Base-by-base conservation (phyloP, 495 filamentous ascomycete species). In the Aspergillus heteromorphus region DNA sequence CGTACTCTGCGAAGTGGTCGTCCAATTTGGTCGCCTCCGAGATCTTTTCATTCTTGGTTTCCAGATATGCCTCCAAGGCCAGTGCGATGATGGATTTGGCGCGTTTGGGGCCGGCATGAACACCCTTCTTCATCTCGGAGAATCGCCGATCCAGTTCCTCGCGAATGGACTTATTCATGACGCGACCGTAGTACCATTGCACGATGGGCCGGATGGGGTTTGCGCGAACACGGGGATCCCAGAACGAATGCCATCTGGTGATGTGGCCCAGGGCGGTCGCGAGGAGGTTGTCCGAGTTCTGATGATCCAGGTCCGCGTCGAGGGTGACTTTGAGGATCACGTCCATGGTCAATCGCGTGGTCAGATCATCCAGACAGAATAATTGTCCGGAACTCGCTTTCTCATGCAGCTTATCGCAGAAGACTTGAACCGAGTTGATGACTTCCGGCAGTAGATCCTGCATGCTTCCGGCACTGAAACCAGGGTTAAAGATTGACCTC, bases 1-100 rank as follows among this genome's bases (percentile, higher is more conserved):
- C 59, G 40, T 18, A 60, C 65, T 57, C 66, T 65, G 58, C 51
- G 63, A 63, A 65, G 62, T 60, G 51, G 51, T 61, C 31, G 30
- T 49, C 48, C 1, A 51, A 21, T 1, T 38, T 38, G 8, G 34
- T 38, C 10, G 34, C 13, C 5, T 38, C 4, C 5, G 34, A 14
- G 34, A 38, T 38, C 1, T 38, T 14, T 38, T 38, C 13, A 13
- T 38, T 21, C 20, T 53, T 17, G 13, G 34, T 20, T 23, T 45
- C 34, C n/a, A 53, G 17, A 20, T 55, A 49, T 2, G 34, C 18
- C 27, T 31, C 19, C 0, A 55, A 31, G 6, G 52, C 52, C 11
- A 55, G 52, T 1, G 43, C 11, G 31, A 55, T 48, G 31, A 55
- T 34, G 17, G 52, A 49, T 30, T 55, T 55, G 6, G 34, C 34